A percentile compares a stretch with the other conserved stretches of the same genome.
These are phyloP conservation scores for Oryza coarctata DNA, from an alignment of 176 grass and related monocot genomes.

Conservation along the genomic window DNA sequence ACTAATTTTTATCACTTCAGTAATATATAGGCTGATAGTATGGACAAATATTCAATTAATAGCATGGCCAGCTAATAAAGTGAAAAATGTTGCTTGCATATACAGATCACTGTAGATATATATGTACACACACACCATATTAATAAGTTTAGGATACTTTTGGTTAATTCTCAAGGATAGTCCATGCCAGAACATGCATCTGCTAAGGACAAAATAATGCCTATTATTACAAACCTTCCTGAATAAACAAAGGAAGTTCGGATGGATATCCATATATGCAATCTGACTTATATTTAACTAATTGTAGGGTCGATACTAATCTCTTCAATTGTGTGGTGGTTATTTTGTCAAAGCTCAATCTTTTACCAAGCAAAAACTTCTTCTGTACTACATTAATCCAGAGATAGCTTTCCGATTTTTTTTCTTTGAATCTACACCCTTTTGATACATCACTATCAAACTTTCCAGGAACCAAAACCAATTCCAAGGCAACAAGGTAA, in stretches of 20 bases:
- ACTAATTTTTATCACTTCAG: neutral
- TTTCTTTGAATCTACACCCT: constrained; percentile 11
- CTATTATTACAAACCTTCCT: neutral
- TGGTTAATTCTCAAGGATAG: neutral
- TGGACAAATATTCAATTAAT: neutral
- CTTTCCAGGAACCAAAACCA: constrained; percentile 39
- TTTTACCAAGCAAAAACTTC: constrained; percentile 44
- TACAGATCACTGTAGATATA: neutral
- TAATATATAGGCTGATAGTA: neutral
- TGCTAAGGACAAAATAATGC: neutral
- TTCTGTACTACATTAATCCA: constrained; percentile 45
- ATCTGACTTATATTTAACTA: neutral
- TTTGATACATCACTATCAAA: constrained; percentile 19
- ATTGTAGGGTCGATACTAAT: neutral
- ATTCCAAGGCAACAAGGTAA: constrained; percentile 52
- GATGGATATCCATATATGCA: neutral
- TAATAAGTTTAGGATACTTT: neutral
- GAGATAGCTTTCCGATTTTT: constrained; percentile 15
- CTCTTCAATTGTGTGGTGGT: neutral
- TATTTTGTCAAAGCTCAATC: constrained; percentile 40
- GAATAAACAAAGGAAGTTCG: neutral
- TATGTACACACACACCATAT: neutral
- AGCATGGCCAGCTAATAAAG: neutral
- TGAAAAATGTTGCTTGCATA: neutral
- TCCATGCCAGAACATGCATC: neutral